Evolutionary conservation across 1,139 yeast species (phyloP).

Genomic region (Arxiozyma slooffiae): DNA sequence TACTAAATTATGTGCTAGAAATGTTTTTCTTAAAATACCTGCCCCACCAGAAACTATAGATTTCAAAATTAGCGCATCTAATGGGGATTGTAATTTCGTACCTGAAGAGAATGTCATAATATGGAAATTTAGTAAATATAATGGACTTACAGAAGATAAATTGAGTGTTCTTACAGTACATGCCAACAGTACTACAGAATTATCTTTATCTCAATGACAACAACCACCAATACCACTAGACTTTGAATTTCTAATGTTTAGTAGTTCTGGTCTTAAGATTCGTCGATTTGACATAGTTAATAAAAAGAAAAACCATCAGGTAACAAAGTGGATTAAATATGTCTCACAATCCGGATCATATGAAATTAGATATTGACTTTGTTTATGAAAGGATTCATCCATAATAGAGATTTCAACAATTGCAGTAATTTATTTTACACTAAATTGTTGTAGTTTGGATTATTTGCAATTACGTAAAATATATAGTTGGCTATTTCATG

Average conservation of each 20-base stretch:
- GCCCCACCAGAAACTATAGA: slow-evolving; percentile 56
- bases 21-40: slow-evolving; percentile 57
- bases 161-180: slow-evolving; percentile 28
- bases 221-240: slow-evolving; percentile 70
- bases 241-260: slow-evolving; percentile 66
- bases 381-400: not conserved
- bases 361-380: slow-evolving; percentile 52
- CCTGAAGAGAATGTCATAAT: slow-evolving; percentile 54
- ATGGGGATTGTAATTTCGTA: slow-evolving; percentile 60
- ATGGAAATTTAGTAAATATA: slow-evolving; percentile 64
- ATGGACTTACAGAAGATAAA: slow-evolving; percentile 55
- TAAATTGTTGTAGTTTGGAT: no score
- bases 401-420: no score
- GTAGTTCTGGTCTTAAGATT: slow-evolving; percentile 69
- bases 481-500: not conserved
- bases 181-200: slow-evolving; percentile 17
- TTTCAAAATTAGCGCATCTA: slow-evolving; percentile 41
- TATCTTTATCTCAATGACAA: slow-evolving; percentile 40
- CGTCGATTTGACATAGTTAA: slow-evolving; percentile 64
- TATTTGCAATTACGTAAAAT: no score
- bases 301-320: slow-evolving; percentile 44
- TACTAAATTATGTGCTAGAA: slow-evolving; percentile 51
- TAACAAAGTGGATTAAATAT: slow-evolving; percentile 76
- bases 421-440: no score
- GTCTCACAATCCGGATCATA: slow-evolving; percentile 66